Conservation (phyloP, 169 alveolate species). For the Plasmodium vivax region DNA sequence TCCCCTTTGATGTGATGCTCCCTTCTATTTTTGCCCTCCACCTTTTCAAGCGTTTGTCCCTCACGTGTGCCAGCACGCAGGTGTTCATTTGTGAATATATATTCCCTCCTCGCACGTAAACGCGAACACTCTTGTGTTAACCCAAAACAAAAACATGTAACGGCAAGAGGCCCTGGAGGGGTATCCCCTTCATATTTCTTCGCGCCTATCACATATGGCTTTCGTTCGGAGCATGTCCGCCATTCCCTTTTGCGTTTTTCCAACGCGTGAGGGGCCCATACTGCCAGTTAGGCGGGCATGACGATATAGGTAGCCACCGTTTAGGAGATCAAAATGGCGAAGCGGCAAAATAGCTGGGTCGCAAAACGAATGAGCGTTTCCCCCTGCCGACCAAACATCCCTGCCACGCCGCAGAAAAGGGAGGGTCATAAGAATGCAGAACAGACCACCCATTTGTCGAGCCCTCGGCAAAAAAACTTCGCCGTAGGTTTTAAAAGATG, state of each 20-base stretch:
- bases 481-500: neutral
- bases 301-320: neutral
- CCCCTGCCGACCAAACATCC: neutral
- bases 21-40: neutral
- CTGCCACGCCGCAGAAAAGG: neutral
- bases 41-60: neutral
- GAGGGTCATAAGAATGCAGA: neutral
- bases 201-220: neutral
- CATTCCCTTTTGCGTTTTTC: neutral
- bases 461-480: neutral
- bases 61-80: neutral
- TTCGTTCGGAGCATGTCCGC: neutral
- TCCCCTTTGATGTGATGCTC: neutral
- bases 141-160: neutral
- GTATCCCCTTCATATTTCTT: neutral
- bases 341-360: neutral
- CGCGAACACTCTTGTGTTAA: neutral
- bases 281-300: neutral
- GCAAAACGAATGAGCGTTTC: neutral
- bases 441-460: neutral
- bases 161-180: neutral
- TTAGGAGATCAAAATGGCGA: neutral
- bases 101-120: neutral
- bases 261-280: neutral
- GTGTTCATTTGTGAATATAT: neutral